These are phyloP conservation scores for Withania somnifera DNA, from an alignment of 305 asterid species.

Conservation along the genomic window DNA sequence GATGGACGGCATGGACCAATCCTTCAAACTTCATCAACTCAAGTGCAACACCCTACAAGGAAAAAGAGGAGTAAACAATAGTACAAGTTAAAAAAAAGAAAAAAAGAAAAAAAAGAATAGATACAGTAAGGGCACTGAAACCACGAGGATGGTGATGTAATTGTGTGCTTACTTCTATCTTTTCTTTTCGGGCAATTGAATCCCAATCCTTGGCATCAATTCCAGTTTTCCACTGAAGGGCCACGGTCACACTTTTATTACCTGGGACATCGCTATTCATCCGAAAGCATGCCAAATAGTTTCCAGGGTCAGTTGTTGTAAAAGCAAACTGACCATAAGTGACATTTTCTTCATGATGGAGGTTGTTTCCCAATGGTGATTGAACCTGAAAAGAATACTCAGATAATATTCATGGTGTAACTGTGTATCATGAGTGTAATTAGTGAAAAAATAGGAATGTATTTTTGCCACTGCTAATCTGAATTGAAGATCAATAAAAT, in stretches of 20 bases:
- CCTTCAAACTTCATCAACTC: constrained; percentile 26
- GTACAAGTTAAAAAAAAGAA: neutral
- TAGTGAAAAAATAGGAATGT: neutral
- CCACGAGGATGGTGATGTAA: neutral
- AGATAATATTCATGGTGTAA: neutral
- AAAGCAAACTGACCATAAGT: constrained; percentile 30
- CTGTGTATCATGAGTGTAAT: neutral
- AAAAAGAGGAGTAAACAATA: neutral
- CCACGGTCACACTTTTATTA: constrained; percentile 16
- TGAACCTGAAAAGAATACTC: constrained; percentile 11
- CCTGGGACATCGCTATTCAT: neutral
- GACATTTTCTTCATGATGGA: constrained; percentile 23
- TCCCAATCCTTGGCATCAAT: constrained; percentile 31
- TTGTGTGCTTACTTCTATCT: constrained; percentile 18
- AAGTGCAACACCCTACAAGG: constrained; percentile 24
- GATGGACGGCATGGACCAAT: constrained; percentile 13
- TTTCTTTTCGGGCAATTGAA: constrained; percentile 29
- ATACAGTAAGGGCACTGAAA: too few relatives aligned
- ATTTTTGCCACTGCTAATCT: neutral
- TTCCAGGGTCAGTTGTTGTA: constrained; percentile 24
- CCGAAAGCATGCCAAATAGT: constrained; percentile 24
- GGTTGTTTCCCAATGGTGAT: constrained; percentile 21
- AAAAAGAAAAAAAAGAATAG: neutral
- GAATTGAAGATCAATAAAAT: neutral
- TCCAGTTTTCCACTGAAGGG: constrained; percentile 26